Conservation (phyloP, 75 land plant genomes). For the Picea glauca region DNA sequence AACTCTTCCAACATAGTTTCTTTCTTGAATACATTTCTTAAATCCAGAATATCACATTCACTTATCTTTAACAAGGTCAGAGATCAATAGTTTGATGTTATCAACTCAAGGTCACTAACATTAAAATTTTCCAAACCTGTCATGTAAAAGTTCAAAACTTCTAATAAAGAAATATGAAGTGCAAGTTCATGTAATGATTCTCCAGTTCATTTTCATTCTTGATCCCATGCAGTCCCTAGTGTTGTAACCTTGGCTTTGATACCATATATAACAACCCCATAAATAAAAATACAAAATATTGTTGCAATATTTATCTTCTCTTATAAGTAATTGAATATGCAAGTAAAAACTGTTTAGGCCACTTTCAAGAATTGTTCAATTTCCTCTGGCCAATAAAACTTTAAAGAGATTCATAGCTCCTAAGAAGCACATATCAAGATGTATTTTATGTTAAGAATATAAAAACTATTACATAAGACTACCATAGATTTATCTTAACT, state of each 20-base stretch:
- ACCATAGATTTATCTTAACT: too few species aligned
- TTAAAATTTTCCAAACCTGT: conserved; percentile 15
- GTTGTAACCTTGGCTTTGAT: too few species aligned
- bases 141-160: conserved; percentile 15
- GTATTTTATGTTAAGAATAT: too few species aligned
- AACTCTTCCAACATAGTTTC: conserved; percentile 65
- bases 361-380: too few species aligned
- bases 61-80: conserved; percentile 62
- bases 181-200: conserved; percentile 29
- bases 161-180: conserved; percentile 11
- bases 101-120: conserved; percentile 45
- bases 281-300: conserved; percentile 3
- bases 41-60: conserved; percentile 51
- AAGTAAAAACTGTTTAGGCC: too few species aligned
- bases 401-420: too few species aligned
- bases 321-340: too few species aligned
- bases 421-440: too few species aligned
- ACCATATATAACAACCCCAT: conserved; percentile 40
- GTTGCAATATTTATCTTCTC: too few species aligned
- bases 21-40: conserved; percentile 43
- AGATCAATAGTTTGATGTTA: conserved; percentile 63
- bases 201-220: conserved; percentile 25
- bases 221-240: conserved; percentile 4
- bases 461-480: too few species aligned
- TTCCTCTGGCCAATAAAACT: too few species aligned